Percentiles rank a stretch among this genome's conserved stretches.
These are phyloP conservation scores for Cryomyces antarcticus DNA, from an alignment of 495 filamentous ascomycete genomes.

Conservation along the genomic window DNA sequence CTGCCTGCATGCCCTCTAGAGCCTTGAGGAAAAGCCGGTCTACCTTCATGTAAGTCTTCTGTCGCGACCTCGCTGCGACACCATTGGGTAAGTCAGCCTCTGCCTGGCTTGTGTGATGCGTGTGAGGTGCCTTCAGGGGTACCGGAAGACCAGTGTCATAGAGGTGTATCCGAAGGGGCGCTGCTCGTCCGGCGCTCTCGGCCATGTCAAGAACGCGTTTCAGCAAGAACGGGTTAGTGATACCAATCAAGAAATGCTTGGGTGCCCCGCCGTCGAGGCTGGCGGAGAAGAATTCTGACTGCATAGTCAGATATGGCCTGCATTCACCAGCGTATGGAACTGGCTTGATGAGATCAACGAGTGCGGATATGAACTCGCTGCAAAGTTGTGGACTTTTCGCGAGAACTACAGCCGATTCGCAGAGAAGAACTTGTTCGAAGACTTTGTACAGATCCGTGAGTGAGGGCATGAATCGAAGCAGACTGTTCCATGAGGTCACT, in stretches of 20 bases:
- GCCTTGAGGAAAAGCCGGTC: constrained; percentile 7
- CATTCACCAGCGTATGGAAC: constrained; percentile 15
- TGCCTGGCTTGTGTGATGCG: constrained; percentile 4
- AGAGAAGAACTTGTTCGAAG: constrained; percentile 16
- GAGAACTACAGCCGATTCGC: constrained; percentile 15
- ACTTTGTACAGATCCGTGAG: constrained; percentile 14
- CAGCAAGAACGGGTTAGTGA: constrained; percentile 16
- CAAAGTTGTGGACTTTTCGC: constrained; percentile 15
- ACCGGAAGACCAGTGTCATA: constrained; percentile 6
- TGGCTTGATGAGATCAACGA: constrained; percentile 16
- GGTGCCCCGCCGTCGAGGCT: constrained; percentile 11
- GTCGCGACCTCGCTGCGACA: neutral
- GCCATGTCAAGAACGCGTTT: constrained; percentile 8
- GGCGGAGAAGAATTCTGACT: constrained; percentile 13
- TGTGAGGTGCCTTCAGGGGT: constrained; percentile 10
- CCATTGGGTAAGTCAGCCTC: constrained; percentile 3
- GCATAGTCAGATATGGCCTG: constrained; percentile 18
- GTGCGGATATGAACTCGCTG: constrained; percentile 12
- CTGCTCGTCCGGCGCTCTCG: constrained; percentile 3
- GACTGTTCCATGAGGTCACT: constrained; percentile 11
- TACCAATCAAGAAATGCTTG: constrained; percentile 13
- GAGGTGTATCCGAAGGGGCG: constrained; percentile 12
- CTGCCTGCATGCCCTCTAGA: constrained; percentile 8
- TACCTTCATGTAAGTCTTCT: constrained; percentile 3
- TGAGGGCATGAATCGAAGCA: constrained; percentile 12